Percentiles rank a stretch among this genome's conserved stretches.
phyloP scores from a whole-genome alignment of 257 asterid species.

The Nicotiana sylvestris region DNA sequence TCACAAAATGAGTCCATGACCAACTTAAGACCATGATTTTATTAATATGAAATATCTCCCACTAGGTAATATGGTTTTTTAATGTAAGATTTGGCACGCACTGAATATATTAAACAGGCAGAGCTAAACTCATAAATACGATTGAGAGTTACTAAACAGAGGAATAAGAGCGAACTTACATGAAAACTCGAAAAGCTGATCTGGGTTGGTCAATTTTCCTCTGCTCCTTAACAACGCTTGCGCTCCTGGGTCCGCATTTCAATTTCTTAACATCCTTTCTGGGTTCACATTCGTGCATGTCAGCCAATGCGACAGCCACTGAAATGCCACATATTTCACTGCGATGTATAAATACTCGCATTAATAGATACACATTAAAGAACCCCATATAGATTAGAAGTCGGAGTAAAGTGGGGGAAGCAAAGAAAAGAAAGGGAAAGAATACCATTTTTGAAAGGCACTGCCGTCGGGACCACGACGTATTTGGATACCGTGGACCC shows the following conservation, averaged over 20 bases:
- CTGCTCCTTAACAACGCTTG: neutral
- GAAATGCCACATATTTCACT: constrained; percentile 51
- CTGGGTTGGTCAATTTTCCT: constrained; percentile 39
- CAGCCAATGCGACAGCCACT: constrained; percentile 60
- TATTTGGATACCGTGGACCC: constrained; percentile 37
- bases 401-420: neutral
- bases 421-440: neutral
- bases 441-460: constrained; percentile 57
- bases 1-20: too few species aligned
- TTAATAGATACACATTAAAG: neutral
- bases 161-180: constrained; percentile 23
- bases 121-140: neutral
- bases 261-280: constrained; percentile 24
- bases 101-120: neutral
- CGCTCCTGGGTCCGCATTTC: constrained; percentile 15
- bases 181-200: constrained; percentile 57
- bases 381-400: neutral
- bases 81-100: neutral
- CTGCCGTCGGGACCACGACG: constrained; percentile 68
- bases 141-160: neutral
- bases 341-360: constrained; percentile 13
- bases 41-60: too few species aligned
- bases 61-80: neutral
- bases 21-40: too few species aligned
- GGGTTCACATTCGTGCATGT: constrained; percentile 58